phyloP scores from a whole-genome alignment of 768 basidiomycete genomes.

The Russula brevipes region DNA sequence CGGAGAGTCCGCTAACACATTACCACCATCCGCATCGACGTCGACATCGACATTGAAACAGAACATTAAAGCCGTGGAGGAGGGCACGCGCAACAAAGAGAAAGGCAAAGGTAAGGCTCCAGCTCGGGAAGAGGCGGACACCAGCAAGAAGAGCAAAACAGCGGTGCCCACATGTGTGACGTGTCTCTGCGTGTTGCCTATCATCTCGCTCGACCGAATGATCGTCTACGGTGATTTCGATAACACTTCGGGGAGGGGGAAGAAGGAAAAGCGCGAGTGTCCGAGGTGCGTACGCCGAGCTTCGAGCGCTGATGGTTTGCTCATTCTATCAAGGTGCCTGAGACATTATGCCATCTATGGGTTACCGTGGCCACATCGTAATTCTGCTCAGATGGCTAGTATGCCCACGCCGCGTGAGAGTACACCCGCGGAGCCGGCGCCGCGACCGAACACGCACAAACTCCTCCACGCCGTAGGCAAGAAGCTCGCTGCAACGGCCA shows the following conservation, averaged over 20 bases:
- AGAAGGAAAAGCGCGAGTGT: conserved; percentile 51
- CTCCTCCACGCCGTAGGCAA: conserved; percentile 47
- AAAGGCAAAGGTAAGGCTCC: conserved; percentile 25
- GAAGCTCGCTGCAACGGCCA: conserved; percentile 40
- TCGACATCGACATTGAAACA: conserved; percentile 15
- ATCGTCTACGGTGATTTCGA: conserved; percentile 68
- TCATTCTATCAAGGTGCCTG: conserved; percentile 52
- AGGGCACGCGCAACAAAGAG: conserved; percentile 22
- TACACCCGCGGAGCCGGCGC: conserved; percentile 31
- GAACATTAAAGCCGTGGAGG: conserved; percentile 17
- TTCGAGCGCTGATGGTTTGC: conserved; percentile 14
- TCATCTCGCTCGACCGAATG: conserved; percentile 69
- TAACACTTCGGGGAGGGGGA: conserved; percentile 42
- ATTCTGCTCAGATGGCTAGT: conserved; percentile 42
- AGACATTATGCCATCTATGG: conserved; percentile 77
- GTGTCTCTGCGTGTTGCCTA: conserved; percentile 64
- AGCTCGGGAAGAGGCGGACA: conserved; percentile 17
- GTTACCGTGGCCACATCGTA: conserved; percentile 63
- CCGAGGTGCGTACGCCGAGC: conserved; percentile 51
- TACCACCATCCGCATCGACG: background rate
- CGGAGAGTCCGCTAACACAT: conserved; percentile 9
- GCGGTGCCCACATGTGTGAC: conserved; percentile 58
- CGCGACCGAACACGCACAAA: conserved; percentile 49
- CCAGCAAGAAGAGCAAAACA: conserved; percentile 23
- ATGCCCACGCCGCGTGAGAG: conserved; percentile 45